These are phyloP conservation scores for Tolypocladium tundrense DNA, from an alignment of 2,329 filamentous ascomycete species.

Conservation along the genomic window DNA sequence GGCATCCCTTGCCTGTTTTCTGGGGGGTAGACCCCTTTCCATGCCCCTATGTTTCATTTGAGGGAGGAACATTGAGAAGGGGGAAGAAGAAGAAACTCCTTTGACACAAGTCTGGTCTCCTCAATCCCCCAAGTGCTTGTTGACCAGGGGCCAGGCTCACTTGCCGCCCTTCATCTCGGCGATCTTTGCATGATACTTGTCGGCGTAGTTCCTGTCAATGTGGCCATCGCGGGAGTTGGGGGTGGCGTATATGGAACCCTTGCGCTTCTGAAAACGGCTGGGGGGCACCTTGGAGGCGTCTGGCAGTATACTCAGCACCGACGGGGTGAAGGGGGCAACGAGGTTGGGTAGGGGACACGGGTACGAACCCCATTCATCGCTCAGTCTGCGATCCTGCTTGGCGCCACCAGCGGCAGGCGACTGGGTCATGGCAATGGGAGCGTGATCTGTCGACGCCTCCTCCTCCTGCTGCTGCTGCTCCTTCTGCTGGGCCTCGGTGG, in stretches of 20 bases:
- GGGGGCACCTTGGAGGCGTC: conserved; percentile 59
- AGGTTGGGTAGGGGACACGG: neutral
- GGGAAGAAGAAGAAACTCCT: neutral
- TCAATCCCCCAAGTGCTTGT: neutral
- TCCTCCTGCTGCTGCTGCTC: conserved; percentile 5
- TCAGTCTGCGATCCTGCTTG: conserved; percentile 24
- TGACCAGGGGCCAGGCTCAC: conserved; percentile 7
- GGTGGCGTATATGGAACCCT: conserved; percentile 59
- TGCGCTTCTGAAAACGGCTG: conserved; percentile 58
- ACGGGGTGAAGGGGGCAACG: neutral
- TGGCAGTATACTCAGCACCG: conserved; percentile 13
- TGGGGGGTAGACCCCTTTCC: neutral
- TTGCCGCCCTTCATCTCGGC: conserved; percentile 38
- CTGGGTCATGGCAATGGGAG: conserved; percentile 15
- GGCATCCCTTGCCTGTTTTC: neutral
- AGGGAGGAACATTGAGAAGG: neutral
- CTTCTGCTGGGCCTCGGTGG: neutral
- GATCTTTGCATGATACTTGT: conserved; percentile 51
- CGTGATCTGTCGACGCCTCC: conserved; percentile 8
- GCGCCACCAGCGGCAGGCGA: conserved; percentile 15
- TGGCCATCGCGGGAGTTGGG: conserved; percentile 55
- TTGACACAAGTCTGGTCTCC: neutral
- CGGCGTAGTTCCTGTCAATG: conserved; percentile 46
- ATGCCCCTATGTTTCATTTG: neutral
- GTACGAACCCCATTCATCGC: conserved; percentile 39